A percentile compares a stretch with the other conserved stretches of the same genome.
These are phyloP conservation scores for Silene noctiflora DNA, from an alignment of 179 eudicot genomes.

Conservation along the genomic window DNA sequence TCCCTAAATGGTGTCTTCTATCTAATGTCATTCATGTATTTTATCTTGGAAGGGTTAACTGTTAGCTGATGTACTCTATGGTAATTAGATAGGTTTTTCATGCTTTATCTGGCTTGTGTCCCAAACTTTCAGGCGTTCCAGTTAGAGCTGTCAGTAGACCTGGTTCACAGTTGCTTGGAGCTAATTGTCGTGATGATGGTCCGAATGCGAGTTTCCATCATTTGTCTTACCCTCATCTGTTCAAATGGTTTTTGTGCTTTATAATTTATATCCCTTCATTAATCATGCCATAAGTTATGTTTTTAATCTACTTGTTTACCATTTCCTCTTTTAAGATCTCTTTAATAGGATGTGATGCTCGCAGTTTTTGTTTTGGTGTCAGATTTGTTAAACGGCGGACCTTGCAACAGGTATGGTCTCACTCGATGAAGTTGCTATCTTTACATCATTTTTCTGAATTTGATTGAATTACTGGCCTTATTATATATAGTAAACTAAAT, in stretches of 20 bases:
- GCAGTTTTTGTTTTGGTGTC: conserved; percentile 84
- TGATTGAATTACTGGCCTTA: conserved; percentile 12
- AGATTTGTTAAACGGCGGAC: conserved; percentile 77
- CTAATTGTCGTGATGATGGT: conserved; percentile 98
- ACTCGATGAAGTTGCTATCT: not conserved
- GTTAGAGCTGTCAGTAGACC: conserved; percentile 94
- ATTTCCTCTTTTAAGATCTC: conserved; percentile 57
- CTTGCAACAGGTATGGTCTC: conserved; percentile 60
- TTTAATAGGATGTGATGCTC: conserved; percentile 86
- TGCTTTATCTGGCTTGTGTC: conserved; percentile 14
- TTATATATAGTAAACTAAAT: not conserved
- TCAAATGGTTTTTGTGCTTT: not conserved
- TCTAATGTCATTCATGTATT: not conserved
- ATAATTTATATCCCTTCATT: not conserved
- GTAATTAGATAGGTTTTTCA: no score
- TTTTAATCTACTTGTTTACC: conserved; percentile 14
- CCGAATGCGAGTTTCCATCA: conserved; percentile 65
- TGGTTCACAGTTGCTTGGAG: conserved; percentile 87
- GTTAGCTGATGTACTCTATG: not conserved
- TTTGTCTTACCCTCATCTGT: not conserved
- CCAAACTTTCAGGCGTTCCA: conserved; percentile 51
- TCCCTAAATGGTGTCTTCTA: not conserved
- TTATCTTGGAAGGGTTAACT: not conserved
- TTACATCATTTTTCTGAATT: not conserved
- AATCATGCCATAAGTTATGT: not conserved